Base-by-base conservation (phyloP, 1,284 basidiomycete genomes). In the Melampsora occidentalis region DNA sequence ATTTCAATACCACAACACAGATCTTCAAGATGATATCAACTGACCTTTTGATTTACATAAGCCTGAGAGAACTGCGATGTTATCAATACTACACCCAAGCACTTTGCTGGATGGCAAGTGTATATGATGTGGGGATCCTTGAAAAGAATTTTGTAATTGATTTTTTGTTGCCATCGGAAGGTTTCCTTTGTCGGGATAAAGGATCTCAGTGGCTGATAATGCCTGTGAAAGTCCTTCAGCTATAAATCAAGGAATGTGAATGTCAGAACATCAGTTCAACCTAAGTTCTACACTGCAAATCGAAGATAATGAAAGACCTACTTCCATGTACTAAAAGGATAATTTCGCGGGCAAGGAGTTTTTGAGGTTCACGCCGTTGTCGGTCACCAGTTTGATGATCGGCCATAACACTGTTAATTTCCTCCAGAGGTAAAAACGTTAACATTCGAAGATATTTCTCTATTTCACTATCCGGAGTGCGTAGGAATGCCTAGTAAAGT, bases 281-380 rank as follows among this genome's bases (percentile, higher is more conserved):
- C 53, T 12, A 57, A 57, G 53, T 4, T 10, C 5, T 9, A 57
- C 20, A 12, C 39, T 42, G 6, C 39, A 12, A 42, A 12, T 42
- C 39, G 12, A 42, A 42, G 2, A 42, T 42, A 31, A 22, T 14
- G 20, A 31, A 69, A 16, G 12, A 84, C 87, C 69, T 81, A 94
- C 93, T 82, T 69, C 89, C 88, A 81, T 97, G 94, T 5, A 96
- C 89, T 76, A 98, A 87, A 78, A 91, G 88, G 0, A 94, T 97
- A 6, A 97, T 89, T 84, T 98, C 94, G 9, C 87, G 86, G 6
- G 96, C 96, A 2, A 98, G 86, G 12, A 87, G 82, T n/a, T 85
- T 86, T 82, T 98, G 96, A 1, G 93, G 92, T 1, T 83, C 80
- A 20, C 91, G 88, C 75, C 84, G 83, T 78, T 89, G 88, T 2